Conservation (phyloP, 1,284 basidiomycete genomes). For the Ceratorhiza oryzae-sativae region DNA sequence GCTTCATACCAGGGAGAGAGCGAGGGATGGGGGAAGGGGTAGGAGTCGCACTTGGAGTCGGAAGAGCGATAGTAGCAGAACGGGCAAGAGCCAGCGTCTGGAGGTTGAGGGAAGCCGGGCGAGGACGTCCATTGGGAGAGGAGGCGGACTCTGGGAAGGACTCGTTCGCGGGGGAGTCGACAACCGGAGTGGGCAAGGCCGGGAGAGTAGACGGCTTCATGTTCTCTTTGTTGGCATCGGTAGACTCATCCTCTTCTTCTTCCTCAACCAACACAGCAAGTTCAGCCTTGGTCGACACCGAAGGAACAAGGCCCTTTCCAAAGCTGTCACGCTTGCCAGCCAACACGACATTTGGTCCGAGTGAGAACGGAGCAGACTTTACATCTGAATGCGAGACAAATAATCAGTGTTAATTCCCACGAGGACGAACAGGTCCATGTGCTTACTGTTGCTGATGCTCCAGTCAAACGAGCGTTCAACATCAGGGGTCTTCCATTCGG, state of each 20-base stretch:
- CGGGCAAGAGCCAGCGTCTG: conserved; percentile 40
- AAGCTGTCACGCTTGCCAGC: conserved; percentile 78
- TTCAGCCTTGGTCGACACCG: conserved; percentile 68
- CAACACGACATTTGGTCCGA: conserved; percentile 54
- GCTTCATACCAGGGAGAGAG: conserved; percentile 39
- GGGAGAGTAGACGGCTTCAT: conserved; percentile 35
- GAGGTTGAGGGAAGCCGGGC: conserved; percentile 41
- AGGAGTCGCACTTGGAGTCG: conserved; percentile 47
- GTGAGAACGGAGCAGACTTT: conserved; percentile 37
- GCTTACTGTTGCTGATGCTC: conserved; percentile 20
- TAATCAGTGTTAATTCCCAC: conserved; percentile 31
- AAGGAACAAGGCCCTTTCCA: conserved; percentile 67
- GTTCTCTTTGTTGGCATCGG: conserved; percentile 28
- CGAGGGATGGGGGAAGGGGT: conserved; percentile 46
- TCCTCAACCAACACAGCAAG: conserved; percentile 79
- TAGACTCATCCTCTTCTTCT: conserved; percentile 69
- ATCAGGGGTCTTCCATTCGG: conserved; percentile 68
- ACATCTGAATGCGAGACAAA: conserved; percentile 27
- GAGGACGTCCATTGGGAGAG: conserved; percentile 35
- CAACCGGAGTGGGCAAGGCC: conserved; percentile 37
- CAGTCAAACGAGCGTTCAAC: conserved; percentile 63
- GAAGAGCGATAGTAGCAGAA: conserved; percentile 40
- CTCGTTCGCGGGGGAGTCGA: conserved; percentile 37
- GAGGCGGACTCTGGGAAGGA: conserved; percentile 39
- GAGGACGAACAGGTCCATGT: neutral